Evolutionary conservation across 2,329 filamentous ascomycete genomes (phyloP).

Genomic region (Venturia effusa): DNA sequence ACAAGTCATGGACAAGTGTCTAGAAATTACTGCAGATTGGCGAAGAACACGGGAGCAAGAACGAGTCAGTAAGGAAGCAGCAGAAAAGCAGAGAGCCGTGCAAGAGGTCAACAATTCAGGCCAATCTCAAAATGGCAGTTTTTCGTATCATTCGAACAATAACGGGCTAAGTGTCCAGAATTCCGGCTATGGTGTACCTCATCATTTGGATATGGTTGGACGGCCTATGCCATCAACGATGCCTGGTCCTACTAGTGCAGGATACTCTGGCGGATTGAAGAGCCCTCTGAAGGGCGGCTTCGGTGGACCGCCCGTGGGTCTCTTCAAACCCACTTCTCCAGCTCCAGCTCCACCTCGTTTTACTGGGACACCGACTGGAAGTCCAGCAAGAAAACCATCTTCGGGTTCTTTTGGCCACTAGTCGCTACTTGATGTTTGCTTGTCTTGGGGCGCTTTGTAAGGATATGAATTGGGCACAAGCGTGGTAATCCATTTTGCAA

Average conservation of each 20-base stretch:
- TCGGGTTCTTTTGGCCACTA: background rate
- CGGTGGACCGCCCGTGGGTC: background rate
- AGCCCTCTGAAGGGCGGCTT: background rate
- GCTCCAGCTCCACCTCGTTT: background rate
- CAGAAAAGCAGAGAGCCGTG: background rate
- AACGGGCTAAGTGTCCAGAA: background rate
- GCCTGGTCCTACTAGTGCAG: background rate
- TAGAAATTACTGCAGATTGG: conserved; percentile 20
- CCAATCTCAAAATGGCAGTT: background rate
- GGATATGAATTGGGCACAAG: background rate
- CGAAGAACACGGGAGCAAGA: background rate
- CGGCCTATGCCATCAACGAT: background rate
- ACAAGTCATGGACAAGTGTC: conserved; percentile 38
- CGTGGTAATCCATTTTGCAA: background rate
- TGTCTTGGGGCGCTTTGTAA: background rate
- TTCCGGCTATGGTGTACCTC: background rate
- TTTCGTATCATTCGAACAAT: background rate
- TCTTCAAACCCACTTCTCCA: background rate
- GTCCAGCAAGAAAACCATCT: background rate
- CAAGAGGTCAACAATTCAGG: background rate
- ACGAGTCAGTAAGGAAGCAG: background rate
- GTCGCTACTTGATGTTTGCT: too few species aligned
- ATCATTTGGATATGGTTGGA: background rate
- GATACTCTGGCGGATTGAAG: background rate
- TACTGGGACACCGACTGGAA: background rate